phyloP scores from a whole-genome alignment of 2,329 filamentous ascomycete species.

The Malbranchea cinnamomea region DNA sequence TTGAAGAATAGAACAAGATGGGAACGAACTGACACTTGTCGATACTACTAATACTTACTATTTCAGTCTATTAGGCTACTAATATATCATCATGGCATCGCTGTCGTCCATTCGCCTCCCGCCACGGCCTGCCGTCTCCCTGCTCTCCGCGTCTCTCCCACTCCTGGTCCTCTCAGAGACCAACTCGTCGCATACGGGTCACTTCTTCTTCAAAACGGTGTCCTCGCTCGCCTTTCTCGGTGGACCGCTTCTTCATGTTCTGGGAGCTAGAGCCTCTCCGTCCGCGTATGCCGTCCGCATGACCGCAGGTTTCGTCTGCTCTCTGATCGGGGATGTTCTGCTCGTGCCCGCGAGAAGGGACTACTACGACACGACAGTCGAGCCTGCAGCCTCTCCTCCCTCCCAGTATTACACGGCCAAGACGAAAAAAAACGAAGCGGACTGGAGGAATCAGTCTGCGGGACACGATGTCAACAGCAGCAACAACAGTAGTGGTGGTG shows the following conservation, averaged over 20 bases:
- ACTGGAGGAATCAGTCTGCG: slow-evolving; percentile 2
- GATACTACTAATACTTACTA: too few relatives aligned
- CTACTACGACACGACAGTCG: slow-evolving; percentile 11
- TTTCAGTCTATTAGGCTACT: too few relatives aligned
- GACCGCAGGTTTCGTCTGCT: slow-evolving; percentile 14
- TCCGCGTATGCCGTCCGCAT: slow-evolving; percentile 12
- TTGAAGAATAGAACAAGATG: too few relatives aligned
- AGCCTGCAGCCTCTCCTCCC: background rate
- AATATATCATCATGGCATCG: too few relatives aligned
- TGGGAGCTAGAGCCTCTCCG: slow-evolving; percentile 8
- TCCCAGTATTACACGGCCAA: background rate
- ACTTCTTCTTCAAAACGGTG: slow-evolving; percentile 17
- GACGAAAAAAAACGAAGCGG: background rate
- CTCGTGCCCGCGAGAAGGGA: slow-evolving; percentile 15
- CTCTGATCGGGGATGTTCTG: slow-evolving; percentile 15
- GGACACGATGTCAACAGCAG: slow-evolving; percentile 2
- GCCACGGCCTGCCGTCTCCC: slow-evolving; percentile 9
- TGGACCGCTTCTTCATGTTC: slow-evolving; percentile 12
- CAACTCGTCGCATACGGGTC: slow-evolving; percentile 14
- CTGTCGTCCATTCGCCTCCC: slow-evolving; percentile 12
- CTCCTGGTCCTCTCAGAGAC: slow-evolving; percentile 15
- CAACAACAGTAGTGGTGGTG: background rate
- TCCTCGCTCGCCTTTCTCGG: slow-evolving; percentile 16
- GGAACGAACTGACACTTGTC: too few relatives aligned
- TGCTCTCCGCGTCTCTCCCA: slow-evolving; percentile 15